Conservation (phyloP, 2,329 filamentous ascomycete species). For the Pseudogymnoascus sp. region DNA sequence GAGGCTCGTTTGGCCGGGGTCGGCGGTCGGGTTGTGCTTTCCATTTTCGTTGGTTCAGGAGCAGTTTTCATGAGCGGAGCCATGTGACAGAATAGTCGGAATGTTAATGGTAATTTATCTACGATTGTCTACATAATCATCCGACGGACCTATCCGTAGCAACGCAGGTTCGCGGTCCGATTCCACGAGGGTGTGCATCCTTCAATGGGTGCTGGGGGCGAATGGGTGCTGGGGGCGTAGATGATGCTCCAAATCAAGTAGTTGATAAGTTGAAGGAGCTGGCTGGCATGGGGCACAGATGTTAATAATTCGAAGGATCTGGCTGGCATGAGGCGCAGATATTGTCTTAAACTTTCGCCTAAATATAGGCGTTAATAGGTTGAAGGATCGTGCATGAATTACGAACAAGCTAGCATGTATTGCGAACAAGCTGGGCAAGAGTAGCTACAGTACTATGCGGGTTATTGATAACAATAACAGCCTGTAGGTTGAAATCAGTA, state of each 20-base stretch:
- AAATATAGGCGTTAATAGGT: not conserved
- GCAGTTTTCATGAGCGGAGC: slow-evolving; percentile 8
- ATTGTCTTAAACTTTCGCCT: not conserved
- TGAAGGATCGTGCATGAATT: not conserved
- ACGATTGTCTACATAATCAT: slow-evolving; percentile 8
- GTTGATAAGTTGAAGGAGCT: slow-evolving; percentile 8
- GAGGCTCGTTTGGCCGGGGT: slow-evolving; percentile 11
- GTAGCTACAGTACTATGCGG: slow-evolving; percentile 5
- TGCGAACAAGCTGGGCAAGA: slow-evolving; percentile 8
- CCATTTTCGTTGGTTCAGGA: slow-evolving; percentile 4
- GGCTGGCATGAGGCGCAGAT: too few relatives aligned
- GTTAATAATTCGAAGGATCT: not conserved
- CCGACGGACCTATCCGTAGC: not conserved
- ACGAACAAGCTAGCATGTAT: not conserved
- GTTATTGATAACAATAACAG: too few relatives aligned
- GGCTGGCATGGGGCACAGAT: not conserved
- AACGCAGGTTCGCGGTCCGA: slow-evolving; percentile 7
- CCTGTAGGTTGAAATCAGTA: not conserved
- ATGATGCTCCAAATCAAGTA: not conserved
- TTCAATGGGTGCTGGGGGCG: slow-evolving; percentile 6
- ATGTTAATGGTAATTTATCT: slow-evolving; percentile 11
- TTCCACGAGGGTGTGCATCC: not conserved
- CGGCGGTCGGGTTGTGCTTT: slow-evolving; percentile 11
- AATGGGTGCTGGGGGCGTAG: slow-evolving; percentile 2
- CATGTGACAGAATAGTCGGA: slow-evolving; percentile 11